phyloP scores from a whole-genome alignment of 257 asterid genomes.

The Linderniella brevidens region DNA sequence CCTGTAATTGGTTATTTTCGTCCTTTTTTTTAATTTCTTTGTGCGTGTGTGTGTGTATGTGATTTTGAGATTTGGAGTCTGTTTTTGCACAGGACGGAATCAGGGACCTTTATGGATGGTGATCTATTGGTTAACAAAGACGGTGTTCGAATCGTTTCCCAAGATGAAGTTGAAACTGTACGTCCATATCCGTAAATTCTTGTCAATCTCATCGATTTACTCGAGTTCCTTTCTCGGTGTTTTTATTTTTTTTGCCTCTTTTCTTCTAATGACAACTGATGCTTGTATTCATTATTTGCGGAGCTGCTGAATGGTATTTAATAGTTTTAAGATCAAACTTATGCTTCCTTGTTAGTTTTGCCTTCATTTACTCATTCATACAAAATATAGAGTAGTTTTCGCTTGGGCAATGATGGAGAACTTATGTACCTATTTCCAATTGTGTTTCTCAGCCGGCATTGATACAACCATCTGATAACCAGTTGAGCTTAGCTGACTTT shows the following conservation, averaged over 20 bases:
- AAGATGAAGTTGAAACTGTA: conserved; percentile 61
- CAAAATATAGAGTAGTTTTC: no score
- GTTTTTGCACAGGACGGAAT: conserved; percentile 44
- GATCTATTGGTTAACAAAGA: conserved; percentile 88
- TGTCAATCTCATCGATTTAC: not conserved
- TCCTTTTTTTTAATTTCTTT: not conserved
- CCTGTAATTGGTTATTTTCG: conserved; percentile 31
- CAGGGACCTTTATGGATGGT: conserved; percentile 96
- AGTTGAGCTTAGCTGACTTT: conserved; percentile 55
- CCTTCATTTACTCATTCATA: no score
- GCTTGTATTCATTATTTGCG: no score
- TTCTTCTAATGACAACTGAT: no score
- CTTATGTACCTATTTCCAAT: no score
- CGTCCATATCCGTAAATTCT: conserved; percentile 6
- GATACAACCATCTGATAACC: conserved; percentile 50
- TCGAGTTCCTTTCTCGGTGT: no score
- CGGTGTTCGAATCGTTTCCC: conserved; percentile 78
- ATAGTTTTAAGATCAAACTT: no score
- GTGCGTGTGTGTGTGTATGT: not conserved
- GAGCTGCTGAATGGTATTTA: no score
- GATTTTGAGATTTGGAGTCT: conserved; percentile 13
- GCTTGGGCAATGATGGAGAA: no score
- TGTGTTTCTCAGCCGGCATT: conserved; percentile 37
- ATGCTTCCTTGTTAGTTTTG: no score
- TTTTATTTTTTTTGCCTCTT: no score